Evolutionary conservation across 805 yeast genomes (phyloP), one percentile per base, ranked within the genome.

Genomic region (Danielia reshetovae): DNA sequence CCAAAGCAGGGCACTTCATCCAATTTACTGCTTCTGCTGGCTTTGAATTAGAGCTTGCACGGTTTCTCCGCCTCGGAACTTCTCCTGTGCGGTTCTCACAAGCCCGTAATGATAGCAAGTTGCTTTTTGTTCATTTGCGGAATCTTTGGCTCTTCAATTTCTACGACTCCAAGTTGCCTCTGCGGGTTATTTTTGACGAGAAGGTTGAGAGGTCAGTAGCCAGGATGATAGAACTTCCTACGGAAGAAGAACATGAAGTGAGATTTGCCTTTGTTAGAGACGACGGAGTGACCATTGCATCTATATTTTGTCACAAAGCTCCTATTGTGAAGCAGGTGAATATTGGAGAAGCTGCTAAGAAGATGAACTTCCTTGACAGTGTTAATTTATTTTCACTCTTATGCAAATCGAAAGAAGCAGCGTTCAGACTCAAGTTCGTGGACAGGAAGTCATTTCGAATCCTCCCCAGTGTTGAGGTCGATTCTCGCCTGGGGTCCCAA

Each of bases 101-200:
- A 3, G 29, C 47, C 18, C 18, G 18, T 5, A 36, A 27, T 7
- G 59, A 59, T 31, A 33, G 38, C 1, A 43, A 48, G n/a, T 45
- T 49, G n/a, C 35, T 57, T 5, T 47, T 60, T 21, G 51, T 53
- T 1, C 35, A 41, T 14, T 52, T 61, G 23, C 55, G 57, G 13
- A 49, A 52, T 13, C 32, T 62, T 2, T 67, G 68, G 68, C 38
- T 63, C 13, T 36, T 65, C 23, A 57, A 64, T 37, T 39, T 50
- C 7, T 49, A 54, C 32, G 54, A 48, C 2, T 51, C 59, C 5
- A 30, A 32, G 6, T 46, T 34, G 13, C 72, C 72, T 2, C 34
- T 34, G 7, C 50, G 53, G 27, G 62, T 65, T 7, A 44, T 51
- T 17, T 62, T 64, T 29, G 68, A 63, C 10, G 71, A 67, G 26